Base-by-base conservation (phyloP, 2,329 filamentous ascomycete genomes). In the Nemania sp. region DNA sequence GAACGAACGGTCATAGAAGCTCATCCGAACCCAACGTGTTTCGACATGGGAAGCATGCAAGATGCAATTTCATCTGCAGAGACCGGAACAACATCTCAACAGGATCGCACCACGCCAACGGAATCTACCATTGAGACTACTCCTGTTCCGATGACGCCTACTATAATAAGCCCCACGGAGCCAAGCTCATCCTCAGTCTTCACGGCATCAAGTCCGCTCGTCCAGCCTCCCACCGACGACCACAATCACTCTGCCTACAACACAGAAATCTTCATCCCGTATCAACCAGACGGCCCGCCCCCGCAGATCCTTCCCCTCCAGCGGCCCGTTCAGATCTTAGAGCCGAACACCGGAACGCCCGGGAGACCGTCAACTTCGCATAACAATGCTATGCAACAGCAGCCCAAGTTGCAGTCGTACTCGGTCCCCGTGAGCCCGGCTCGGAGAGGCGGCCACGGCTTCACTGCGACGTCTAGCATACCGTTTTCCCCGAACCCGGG, bases 201-300 rank as follows among this genome's bases (percentile, higher is more conserved):
- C 60, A 31, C 65, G 7, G 61, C 64, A 5, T 61, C 61, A 19
- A 72, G 68, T 51, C 72, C 74, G 2, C 69, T 70, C 11, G 49
- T 53, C 26, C 59, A 58, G 17, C 26, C 15, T 44, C 54, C 57
- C 1, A 39, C 56, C 5, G 58, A 56, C 20, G 55, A n/a, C n/a
- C n/a, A n/a, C n/a, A n/a, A n/a, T n/a, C n/a, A n/a, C n/a, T n/a
- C 57, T 12, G 31, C 56, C 14, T 43, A 61, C 4, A 60, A 64
- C 6, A 56, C 66, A 1, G 75, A 79, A 45, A 63, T 78, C 19
- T 84, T 84, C 56, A 71, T 84, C 20, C 74, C 74, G 0, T 83
- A 83, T 57, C 78, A 83, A 54, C 80, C 81, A 0, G 75, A 80
- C n/a, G 81, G 80, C 0, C 77, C 79, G 1, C 56, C 70, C 0